Evolutionary conservation across 805 yeast genomes (phyloP), one percentile per base, ranked within the genome.

Genomic region (Candida parachauliodes): DNA sequence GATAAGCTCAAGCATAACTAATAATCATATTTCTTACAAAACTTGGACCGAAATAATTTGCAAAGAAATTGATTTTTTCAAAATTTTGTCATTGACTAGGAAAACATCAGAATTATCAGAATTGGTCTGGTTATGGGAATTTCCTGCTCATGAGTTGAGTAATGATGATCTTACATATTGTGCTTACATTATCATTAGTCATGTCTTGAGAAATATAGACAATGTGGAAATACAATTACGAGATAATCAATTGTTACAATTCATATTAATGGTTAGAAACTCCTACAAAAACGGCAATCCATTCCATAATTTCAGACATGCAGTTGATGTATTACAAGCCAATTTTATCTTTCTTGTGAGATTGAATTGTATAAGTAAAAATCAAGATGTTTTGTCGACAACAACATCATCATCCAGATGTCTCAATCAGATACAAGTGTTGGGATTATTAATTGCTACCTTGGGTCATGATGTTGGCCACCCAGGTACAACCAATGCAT

Each of bases 401-500:
- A 12, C 32, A 14, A 7, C 24, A 21, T 21, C 24, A 21, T 7
- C 7, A 21, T 10, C 10, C 9, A 3, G 5, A 16, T 4, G 15
- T 25, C 12, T 17, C 19, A 27, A 27, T 19, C 9, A 23, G 14
- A 37, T 60, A 21, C 82, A 82, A 47, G 68, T 72, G 2, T 61
- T 84, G 32, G 76, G 83, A 1, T 60, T 88, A 19, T 70, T 86
- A 23, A 65, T 89, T 9, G 85, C 96, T 0, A 93, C 96, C 1
- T 62, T 89, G 29, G 98, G 98, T 36, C 98, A 93, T 62, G 98
- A 93, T 59, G 79, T 86, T 22, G 95, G 96, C 16, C 98, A 93
- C 59, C 98, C 98, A 0, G 98, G 98, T 2, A 78, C 88, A n/a
- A 88, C 95, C 10, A 87, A 88, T 57, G 76, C 77, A 25, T 79